Evolutionary conservation across 2,329 filamentous ascomycete species (phyloP), one percentile per base, ranked within the genome.

Genomic region (Penicillium corylophilum): DNA sequence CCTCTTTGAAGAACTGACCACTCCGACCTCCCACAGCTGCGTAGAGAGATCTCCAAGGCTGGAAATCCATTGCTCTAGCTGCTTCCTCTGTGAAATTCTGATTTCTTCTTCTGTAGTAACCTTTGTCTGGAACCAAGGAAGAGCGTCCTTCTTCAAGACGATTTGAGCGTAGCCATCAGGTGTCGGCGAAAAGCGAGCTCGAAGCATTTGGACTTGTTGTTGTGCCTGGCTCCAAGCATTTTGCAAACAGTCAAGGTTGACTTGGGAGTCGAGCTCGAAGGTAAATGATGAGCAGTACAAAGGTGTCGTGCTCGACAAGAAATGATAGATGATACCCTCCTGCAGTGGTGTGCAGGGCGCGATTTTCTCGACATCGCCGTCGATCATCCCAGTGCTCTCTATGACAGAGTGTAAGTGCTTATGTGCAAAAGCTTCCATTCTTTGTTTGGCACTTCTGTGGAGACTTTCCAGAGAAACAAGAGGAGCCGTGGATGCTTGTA

Each of bases 301-400:
- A 0, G 79, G 76, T 0, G 74, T 67, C 0, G 78, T 71, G 16
- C 75, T 83, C 9, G 83, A 80, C 33, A 88, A 67, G 22, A 85
- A 86, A 44, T 85, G 81, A 5, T 87, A 87, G 44, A 96, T 83
- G 76, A 96, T 93, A 0, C 91, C 92, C 66, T 93, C 84, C 64
- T 96, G 92, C 1, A 96, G 74, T 0, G 91, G 82, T 1, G 92
- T 95, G 65, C 92, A 96, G 4, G 91, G 92, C 0, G 84, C 84
- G 46, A 96, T 82, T 51, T 83, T 82, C 64, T 94, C 87, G 9
- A 96, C 80, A 1, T 84, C 75, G 5, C 71, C 64, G 1, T 75
- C 68, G 0, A 74, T 62, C 1, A 86, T 56, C 0, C 71, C 70
- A 0, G 95, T 73, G 3, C 75, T 70, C 6, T 75, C 74, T 16